Evolutionary conservation across 164 flowering plant species (phyloP), one percentile per base, ranked within the genome.

Genomic region (Macadamia integrifolia): DNA sequence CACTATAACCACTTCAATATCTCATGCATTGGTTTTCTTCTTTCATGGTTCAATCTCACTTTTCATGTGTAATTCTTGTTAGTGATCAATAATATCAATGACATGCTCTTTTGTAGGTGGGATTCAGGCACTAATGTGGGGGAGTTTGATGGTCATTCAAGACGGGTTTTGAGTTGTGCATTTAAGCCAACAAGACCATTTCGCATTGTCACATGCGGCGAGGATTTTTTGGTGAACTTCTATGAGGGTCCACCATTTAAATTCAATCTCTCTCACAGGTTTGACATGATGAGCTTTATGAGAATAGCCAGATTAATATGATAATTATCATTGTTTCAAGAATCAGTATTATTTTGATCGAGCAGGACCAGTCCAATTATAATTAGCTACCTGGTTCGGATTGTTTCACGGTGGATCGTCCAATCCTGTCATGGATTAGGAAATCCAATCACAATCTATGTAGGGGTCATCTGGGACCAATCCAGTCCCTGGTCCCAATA

Each of bases 191-290:
- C 98, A 30, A 86, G 99, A 67, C 99, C 99, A 13, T 94, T 85
- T 73, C 96, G 99, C 14, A 90, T 94, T 68, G 96, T 83, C 29
- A 89, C 98, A 2, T 94, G 99, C 75, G 99, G 98, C 31, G 99
- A 94, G 78, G 99, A 94, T 76, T 94, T 88, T 71, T 73, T 92
- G 83, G 96, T 90, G 66, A 94, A 94, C 68, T 92, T 90, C 68
- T 94, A 94, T 70, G 99, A 94, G 81, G 98, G 99, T 9, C 98
- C 98, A 8, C 99, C 99, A n/a, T 94, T 94, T 77, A 94, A 83
- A 75, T 94, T 94, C 83, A 94, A 94, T 87, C 79, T 71, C 15
- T 94, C 99, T 66, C 88, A 80, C 72, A 90, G 99, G 98, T 92
- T 75, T 63, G 74, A 62, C 23, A 9, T 23, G 29, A 14, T 23